Conservation (phyloP, 768 basidiomycete species). For the Candolleomyces eurysporus region DNA sequence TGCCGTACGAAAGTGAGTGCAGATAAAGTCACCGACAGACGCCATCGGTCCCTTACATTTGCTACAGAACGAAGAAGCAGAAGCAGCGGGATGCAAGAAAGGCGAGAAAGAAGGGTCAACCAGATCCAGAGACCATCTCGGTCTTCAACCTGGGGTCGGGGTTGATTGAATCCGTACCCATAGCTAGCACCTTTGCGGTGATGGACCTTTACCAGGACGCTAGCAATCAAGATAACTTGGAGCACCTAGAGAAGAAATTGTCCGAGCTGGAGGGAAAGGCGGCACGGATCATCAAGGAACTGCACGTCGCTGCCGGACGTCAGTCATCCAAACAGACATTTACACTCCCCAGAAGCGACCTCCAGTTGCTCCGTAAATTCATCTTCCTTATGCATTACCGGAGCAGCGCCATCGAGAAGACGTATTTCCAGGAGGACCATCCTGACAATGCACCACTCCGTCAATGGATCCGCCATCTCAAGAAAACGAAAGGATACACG, state of each 20-base stretch:
- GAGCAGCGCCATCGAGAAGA: conserved; percentile 14
- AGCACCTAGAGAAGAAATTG: too few relatives aligned
- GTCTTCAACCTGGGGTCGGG: conserved; percentile 21
- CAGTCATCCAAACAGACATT: conserved; percentile 3
- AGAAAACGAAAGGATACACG: conserved; percentile 15
- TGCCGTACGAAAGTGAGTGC: neutral
- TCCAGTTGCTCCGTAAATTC: conserved; percentile 33
- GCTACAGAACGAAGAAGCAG: neutral
- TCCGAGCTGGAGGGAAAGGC: conserved; percentile 25
- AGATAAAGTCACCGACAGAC: neutral
- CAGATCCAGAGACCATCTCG: conserved; percentile 12
- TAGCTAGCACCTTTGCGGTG: conserved; percentile 18
- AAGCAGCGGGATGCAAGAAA: conserved; percentile 6
- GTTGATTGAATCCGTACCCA: conserved; percentile 10
- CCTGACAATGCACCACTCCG: conserved; percentile 18
- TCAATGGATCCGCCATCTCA: conserved; percentile 23
- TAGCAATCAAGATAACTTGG: conserved; percentile 16
- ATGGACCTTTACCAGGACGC: conserved; percentile 26
- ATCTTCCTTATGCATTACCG: conserved; percentile 36
- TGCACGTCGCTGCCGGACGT: conserved; percentile 11
- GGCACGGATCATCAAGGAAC: conserved; percentile 16
- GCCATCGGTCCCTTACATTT: neutral
- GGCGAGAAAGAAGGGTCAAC: conserved; percentile 1
- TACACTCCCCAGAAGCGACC: conserved; percentile 22
- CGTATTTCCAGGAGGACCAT: conserved; percentile 26